These are phyloP conservation scores for Yamadazyma phyllophila DNA, from an alignment of 805 yeast genomes.

Conservation along the genomic window DNA sequence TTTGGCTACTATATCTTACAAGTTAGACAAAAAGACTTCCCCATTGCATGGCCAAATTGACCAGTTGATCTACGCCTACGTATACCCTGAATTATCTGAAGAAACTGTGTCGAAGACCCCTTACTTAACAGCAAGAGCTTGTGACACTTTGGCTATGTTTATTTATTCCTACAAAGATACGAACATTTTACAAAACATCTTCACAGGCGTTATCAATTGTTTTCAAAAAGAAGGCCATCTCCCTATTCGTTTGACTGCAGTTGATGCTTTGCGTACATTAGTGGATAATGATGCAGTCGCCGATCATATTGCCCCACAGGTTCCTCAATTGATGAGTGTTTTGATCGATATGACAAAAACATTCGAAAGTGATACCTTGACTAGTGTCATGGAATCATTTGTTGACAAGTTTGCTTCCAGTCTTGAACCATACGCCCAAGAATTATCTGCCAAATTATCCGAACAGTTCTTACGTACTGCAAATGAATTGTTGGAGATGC, in stretches of 20 bases:
- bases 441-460: conserved; percentile 50
- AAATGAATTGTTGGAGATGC: conserved; percentile 46
- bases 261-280: conserved; percentile 50
- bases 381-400: conserved; percentile 45
- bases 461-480: conserved; percentile 75
- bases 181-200: conserved; percentile 36
- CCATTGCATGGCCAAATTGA: conserved; percentile 43
- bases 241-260: conserved; percentile 50
- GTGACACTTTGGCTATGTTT: conserved; percentile 45
- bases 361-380: conserved; percentile 42
- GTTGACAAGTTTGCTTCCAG: conserved; percentile 43
- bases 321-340: conserved; percentile 44
- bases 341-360: conserved; percentile 44
- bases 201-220: conserved; percentile 40
- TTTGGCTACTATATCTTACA: conserved; percentile 39
- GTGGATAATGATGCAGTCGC: conserved; percentile 47
- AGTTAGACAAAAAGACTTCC: conserved; percentile 31
- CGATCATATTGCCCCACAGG: conserved; percentile 40
- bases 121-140: conserved; percentile 45
- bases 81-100: conserved; percentile 38
- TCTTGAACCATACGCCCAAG: conserved; percentile 41
- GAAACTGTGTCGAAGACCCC: conserved; percentile 31
- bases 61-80: conserved; percentile 34
- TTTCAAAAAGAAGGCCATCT: conserved; percentile 42
- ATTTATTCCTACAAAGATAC: conserved; percentile 33